Evolutionary conservation across 2,329 filamentous ascomycete species (phyloP), one percentile per base, ranked within the genome.

Genomic region (Penicillium sp.): DNA sequence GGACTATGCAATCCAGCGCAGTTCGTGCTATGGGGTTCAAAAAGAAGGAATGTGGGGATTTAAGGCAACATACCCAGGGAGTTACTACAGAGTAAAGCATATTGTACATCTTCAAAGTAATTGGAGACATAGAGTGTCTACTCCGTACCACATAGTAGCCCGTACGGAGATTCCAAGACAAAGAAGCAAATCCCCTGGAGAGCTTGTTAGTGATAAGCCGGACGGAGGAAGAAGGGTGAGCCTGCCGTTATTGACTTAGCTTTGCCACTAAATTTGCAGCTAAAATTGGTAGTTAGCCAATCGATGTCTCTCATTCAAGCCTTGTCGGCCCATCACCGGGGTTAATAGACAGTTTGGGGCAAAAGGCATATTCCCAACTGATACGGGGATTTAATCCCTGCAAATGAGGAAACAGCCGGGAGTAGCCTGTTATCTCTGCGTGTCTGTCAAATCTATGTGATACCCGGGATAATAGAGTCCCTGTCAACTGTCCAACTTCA

Each of bases 171-270:
- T 35, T 50, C 38, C 38, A 32, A 50, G 32, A 40, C 13, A 51
- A 13, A 45, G 40, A 40, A 56, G 38, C 47, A 23, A 53, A 47
- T 39, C 7, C 34, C 15, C 31, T 29, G 31, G 31, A 29, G 50
- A 56, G 57, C 55, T 58, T 61, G 53, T 58, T 40, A 42, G 32
- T 46, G 55, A 60, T 58, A 61, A 60, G 55, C 59, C 52, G 31
- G 41, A 40, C 34, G 23, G 39, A 46, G 29, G 49, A 16, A 45
- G 29, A 31, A 29, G 32, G 29, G 6, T 29, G 44, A 48, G 21
- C 41, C 23, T 23, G 52, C 52, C 42, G 34, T 44, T 46, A 51
- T 44, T 7, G 16, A 38, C 31, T 50, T 49, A 50, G 38, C 15
- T 9, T 29, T 7, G 25, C 15, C 25, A 16, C 52, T 50, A 54